Conservation (phyloP, 305 asterid species). For the Fraxinus paxiana region DNA sequence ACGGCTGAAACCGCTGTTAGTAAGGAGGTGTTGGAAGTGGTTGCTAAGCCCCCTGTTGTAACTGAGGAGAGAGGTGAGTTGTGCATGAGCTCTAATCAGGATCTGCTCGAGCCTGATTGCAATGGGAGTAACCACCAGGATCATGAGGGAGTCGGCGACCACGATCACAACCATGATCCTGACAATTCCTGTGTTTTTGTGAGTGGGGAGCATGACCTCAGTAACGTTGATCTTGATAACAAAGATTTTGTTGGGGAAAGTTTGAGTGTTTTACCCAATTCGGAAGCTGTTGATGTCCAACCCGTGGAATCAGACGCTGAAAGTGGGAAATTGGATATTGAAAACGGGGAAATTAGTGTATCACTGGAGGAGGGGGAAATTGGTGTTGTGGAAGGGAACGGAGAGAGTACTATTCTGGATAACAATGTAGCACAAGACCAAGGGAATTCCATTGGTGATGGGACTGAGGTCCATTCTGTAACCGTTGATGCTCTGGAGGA, state of each 20-base stretch:
- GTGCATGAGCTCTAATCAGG: constrained; percentile 33
- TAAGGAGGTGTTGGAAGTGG: constrained; percentile 30
- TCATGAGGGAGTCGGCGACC: constrained; percentile 7
- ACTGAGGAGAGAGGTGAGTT: constrained; percentile 33
- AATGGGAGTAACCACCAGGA: constrained; percentile 28
- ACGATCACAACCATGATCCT: constrained; percentile 32
- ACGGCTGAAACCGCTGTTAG: constrained; percentile 44
- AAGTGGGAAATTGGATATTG: constrained; percentile 22
- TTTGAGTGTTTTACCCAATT: constrained; percentile 9
- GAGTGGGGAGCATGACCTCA: constrained; percentile 31
- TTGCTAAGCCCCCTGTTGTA: constrained; percentile 11
- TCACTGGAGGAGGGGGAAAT: constrained; percentile 18
- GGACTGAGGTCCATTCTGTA: not conserved
- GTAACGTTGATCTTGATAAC: constrained; percentile 18
- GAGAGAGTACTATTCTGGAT: constrained; percentile 14
- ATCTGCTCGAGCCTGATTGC: constrained; percentile 30
- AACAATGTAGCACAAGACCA: constrained; percentile 14
- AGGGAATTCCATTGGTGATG: constrained; percentile 18
- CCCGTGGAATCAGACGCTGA: constrained; percentile 8
- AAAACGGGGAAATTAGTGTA: constrained; percentile 15
- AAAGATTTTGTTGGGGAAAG: constrained; percentile 21
- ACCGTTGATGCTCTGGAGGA: not conserved
- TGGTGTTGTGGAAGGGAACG: constrained; percentile 22
- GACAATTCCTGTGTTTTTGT: constrained; percentile 48
- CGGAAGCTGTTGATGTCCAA: constrained; percentile 8